phyloP scores from a whole-genome alignment of 2,329 filamentous ascomycete genomes.

The Lomentospora prolificans region DNA sequence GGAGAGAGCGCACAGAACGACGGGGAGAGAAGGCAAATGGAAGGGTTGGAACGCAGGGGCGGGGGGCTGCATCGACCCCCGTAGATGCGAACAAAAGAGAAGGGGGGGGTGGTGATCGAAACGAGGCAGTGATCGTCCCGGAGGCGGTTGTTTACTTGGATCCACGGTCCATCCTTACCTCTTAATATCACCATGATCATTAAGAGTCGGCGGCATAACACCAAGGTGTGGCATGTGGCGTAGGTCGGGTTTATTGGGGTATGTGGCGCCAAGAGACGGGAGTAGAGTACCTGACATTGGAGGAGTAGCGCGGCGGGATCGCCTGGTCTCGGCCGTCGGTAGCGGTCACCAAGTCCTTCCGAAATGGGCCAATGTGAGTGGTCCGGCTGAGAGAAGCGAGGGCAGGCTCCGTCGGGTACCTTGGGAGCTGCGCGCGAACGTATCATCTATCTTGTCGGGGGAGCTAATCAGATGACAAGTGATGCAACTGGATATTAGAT shows the following conservation, averaged over 20 bases:
- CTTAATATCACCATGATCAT: not conserved
- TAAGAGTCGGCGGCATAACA: not conserved
- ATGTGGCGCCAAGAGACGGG: slow-evolving; percentile 2
- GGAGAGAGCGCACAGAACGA: not conserved
- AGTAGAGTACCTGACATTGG: not conserved
- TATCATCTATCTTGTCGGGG: not conserved
- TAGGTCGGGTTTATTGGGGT: not conserved
- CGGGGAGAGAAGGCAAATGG: not conserved
- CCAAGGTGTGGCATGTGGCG: not conserved
- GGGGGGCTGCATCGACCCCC: not conserved
- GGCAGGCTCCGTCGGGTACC: not conserved
- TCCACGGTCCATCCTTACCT: too few relatives aligned
- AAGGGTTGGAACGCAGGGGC: not conserved
- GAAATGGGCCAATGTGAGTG: not conserved
- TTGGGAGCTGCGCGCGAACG: not conserved
- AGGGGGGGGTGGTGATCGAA: not conserved
- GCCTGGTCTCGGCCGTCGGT: not conserved
- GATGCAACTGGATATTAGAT: not conserved
- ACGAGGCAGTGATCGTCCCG: not conserved
- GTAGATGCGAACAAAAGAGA: not conserved
- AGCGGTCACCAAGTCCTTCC: not conserved
- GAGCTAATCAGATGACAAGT: not conserved
- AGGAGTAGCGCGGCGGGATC: not conserved
- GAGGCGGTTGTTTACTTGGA: not conserved
- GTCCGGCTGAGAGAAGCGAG: not conserved